Base-by-base conservation (phyloP, 75 land plant species). In the Picea glauca region DNA sequence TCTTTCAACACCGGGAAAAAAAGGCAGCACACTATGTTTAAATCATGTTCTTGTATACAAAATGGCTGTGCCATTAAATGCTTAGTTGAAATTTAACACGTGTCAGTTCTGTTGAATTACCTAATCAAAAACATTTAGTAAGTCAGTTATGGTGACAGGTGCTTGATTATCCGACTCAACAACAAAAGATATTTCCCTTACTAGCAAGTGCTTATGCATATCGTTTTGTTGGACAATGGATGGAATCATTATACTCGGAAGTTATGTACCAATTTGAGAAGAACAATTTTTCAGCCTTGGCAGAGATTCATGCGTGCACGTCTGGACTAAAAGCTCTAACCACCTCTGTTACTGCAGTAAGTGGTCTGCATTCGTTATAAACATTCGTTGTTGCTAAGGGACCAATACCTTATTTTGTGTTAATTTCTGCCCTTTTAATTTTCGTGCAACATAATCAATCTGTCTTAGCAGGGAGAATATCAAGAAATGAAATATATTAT, bases 281-380 rank as follows among this genome's bases (percentile, higher is more conserved):
- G 20, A 40, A 78, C 74, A 82, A 82, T 50, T 82, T 82, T 62
- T 82, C 84, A 40, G 81, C 84, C 26, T 65, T 87, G 64, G 84
- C 87, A 73, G 88, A 87, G 76, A 87, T 87, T 14, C 88, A 87
- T 64, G 87, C 88, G 12, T 87, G 88, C 50, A 87, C 88, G 23
- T 75, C 88, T 31, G 88, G 88, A 30, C 77, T 87, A 80, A 87
- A 87, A 70, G 85, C 88, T 64, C 65, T 87, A 15, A 85, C 88
- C 31, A 87, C 88, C 30, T 81, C 88, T 43, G 78, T 62, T 14
- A 83, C 88, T 58, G 72, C 88, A 50, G 88, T 85, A 62, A 78
- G 85, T 82, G 17, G 26, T 40, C 50, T 64, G n/a, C 31, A 26
- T 64, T 62, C n/a, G 65, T 9, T 78, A 17, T 17, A 33, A 32